A percentile compares a stretch with the other conserved stretches of the same genome.
phyloP scores from a whole-genome alignment of 2,329 filamentous ascomycete species.

The Colletotrichum musae region DNA sequence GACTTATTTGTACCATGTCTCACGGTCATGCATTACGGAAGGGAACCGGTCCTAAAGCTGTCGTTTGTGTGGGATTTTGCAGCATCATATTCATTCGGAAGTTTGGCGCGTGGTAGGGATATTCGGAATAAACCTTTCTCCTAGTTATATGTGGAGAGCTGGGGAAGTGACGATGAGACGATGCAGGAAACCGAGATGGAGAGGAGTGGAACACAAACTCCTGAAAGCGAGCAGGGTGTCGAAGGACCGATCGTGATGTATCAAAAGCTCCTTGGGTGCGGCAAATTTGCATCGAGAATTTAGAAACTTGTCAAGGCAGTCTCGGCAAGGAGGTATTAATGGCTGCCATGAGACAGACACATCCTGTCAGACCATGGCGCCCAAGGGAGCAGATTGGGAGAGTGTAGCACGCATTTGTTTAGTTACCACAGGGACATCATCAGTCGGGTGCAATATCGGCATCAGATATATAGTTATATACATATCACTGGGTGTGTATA shows the following conservation, averaged over 20 bases:
- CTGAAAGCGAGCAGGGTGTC: slow-evolving; percentile 19
- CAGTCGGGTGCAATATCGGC: slow-evolving; percentile 24
- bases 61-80: slow-evolving; percentile 31
- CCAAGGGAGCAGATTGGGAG: slow-evolving; percentile 23
- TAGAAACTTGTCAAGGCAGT: slow-evolving; percentile 29
- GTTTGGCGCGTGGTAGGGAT: slow-evolving; percentile 39
- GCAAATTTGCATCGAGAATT: slow-evolving; percentile 31
- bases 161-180: slow-evolving; percentile 22
- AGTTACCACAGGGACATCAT: slow-evolving; percentile 20
- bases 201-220: background rate
- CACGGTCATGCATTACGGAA: slow-evolving; percentile 3
- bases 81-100: slow-evolving; percentile 41
- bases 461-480: slow-evolving; percentile 34
- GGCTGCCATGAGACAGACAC: slow-evolving; percentile 4
- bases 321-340: slow-evolving; percentile 29
- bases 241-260: slow-evolving; percentile 24
- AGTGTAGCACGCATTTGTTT: slow-evolving; percentile 30
- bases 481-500: slow-evolving; percentile 3
- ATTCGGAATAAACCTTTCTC: slow-evolving; percentile 41
- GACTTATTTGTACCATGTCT: slow-evolving; percentile 19
- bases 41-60: slow-evolving; percentile 16
- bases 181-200: slow-evolving; percentile 23
- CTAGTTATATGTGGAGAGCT: slow-evolving; percentile 29
- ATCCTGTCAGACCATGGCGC: background rate
- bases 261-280: slow-evolving; percentile 37